Conservation (phyloP, 2,329 filamentous ascomycete species). For the Sclerotinia minor region DNA sequence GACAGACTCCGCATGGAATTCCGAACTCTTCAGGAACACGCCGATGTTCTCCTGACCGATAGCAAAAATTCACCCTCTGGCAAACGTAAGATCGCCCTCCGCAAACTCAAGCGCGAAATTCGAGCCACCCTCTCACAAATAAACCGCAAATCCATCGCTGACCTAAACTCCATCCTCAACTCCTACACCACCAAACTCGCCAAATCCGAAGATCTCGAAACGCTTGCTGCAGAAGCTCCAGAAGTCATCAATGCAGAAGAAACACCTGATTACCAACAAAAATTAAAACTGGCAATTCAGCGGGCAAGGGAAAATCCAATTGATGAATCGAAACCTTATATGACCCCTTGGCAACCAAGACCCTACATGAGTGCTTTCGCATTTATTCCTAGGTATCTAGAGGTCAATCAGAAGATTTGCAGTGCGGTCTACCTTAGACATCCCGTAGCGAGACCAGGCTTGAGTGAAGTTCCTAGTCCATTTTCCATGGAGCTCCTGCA, state of each 20-base stretch:
- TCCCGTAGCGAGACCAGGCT: conserved; percentile 80
- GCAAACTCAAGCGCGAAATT: conserved; percentile 20
- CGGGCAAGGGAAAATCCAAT: conserved; percentile 68
- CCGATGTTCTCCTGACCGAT: conserved; percentile 11
- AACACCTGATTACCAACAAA: conserved; percentile 25
- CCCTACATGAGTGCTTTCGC: conserved; percentile 89
- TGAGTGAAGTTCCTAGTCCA: conserved; percentile 82
- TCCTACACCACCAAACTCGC: conserved; percentile 4
- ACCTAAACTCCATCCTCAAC: conserved; percentile 4
- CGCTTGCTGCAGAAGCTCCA: neutral
- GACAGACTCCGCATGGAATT: conserved; percentile 18
- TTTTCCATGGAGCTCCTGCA: conserved; percentile 71
- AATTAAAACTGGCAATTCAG: conserved; percentile 26
- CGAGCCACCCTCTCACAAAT: conserved; percentile 2
- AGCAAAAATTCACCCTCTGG: conserved; percentile 18
- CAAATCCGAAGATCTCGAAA: conserved; percentile 13
- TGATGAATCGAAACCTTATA: conserved; percentile 78
- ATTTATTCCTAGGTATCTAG: conserved; percentile 91
- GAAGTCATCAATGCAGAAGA: conserved; percentile 31
- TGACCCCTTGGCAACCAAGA: conserved; percentile 85
- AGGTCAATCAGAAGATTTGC: conserved; percentile 97
- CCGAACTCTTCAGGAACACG: conserved; percentile 12
- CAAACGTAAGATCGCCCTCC: conserved; percentile 26
- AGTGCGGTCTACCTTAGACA: conserved; percentile 93
- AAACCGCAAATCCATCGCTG: conserved; percentile 4